These are phyloP conservation scores for Cubamyces lactineus DNA, from an alignment of 768 basidiomycete genomes.

Conservation along the genomic window DNA sequence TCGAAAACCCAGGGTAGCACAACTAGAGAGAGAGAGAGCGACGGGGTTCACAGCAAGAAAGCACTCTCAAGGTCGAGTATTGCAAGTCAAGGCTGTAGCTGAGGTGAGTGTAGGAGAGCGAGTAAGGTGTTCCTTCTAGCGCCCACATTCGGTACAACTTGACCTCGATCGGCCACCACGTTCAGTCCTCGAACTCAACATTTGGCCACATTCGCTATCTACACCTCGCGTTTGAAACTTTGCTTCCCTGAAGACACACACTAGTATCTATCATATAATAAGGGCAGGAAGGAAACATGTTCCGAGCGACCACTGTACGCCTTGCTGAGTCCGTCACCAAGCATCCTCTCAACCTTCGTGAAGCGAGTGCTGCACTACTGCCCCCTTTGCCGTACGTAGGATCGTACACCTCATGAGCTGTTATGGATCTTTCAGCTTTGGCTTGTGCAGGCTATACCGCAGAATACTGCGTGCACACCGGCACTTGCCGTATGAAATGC, in stretches of 20 bases:
- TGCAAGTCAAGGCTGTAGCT: too few species aligned
- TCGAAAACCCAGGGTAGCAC: too few species aligned
- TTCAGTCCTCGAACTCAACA: too few species aligned
- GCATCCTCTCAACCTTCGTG: conserved; percentile 59
- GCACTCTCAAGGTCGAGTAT: too few species aligned
- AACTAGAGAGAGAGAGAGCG: too few species aligned
- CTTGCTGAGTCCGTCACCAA: conserved; percentile 61
- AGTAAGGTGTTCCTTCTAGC: too few species aligned
- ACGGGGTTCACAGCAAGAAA: too few species aligned
- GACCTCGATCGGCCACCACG: too few species aligned
- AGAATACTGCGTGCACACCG: conserved; percentile 81
- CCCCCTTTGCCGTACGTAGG: conserved; percentile 80
- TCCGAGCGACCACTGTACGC: conserved; percentile 47
- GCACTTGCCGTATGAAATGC: conserved; percentile 73
- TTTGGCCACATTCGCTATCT: too few species aligned
- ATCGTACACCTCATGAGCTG: conserved; percentile 1
- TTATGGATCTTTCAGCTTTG: not conserved
- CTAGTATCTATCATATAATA: not conserved
- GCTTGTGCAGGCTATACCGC: conserved; percentile 67
- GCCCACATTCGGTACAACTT: too few species aligned
- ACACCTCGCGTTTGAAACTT: too few species aligned
- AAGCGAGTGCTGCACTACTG: conserved; percentile 69
- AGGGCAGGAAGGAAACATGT: not conserved
- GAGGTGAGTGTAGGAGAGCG: too few species aligned
- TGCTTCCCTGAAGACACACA: not conserved